These are phyloP conservation scores for Xylaria palmicola DNA, from an alignment of 495 filamentous ascomycete genomes.

Conservation along the genomic window DNA sequence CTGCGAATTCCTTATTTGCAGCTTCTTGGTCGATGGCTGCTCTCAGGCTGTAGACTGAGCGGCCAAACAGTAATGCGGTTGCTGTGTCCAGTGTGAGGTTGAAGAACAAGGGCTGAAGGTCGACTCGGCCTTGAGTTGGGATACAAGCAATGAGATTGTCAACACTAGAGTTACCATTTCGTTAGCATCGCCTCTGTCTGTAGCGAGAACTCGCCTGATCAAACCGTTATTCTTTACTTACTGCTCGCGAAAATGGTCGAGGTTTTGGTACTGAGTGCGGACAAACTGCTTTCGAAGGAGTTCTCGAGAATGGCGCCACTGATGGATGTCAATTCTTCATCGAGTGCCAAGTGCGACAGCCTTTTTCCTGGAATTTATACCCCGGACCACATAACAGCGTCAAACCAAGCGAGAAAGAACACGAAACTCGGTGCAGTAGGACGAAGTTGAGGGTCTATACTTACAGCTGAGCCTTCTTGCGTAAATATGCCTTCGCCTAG, in stretches of 20 bases:
- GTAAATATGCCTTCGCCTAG: constrained; percentile 38
- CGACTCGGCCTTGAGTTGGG: constrained; percentile 34
- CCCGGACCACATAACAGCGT: too few species aligned
- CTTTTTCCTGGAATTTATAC: too few species aligned
- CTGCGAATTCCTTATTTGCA: constrained; percentile 34
- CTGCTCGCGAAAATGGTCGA: constrained; percentile 41
- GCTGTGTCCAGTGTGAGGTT: constrained; percentile 43
- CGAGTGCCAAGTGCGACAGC: too few species aligned
- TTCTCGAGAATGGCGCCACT: constrained; percentile 14
- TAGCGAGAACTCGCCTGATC: too few species aligned
- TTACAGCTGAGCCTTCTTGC: constrained; percentile 26
- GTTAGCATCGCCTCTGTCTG: constrained; percentile 35
- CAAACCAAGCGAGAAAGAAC: too few species aligned
- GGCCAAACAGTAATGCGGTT: constrained; percentile 39
- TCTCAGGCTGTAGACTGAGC: constrained; percentile 36
- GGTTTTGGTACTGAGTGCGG: constrained; percentile 41
- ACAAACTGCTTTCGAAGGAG: constrained; percentile 53
- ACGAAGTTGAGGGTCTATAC: neutral
- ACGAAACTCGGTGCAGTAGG: neutral
- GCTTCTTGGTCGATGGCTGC: constrained; percentile 24
- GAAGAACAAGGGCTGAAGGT: constrained; percentile 50
- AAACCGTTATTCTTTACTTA: too few species aligned
- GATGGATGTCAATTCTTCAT: too few species aligned
- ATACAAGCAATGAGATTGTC: neutral
- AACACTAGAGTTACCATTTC: neutral